Conservation (phyloP, 2,329 filamentous ascomycete genomes). For the Hypoxylon sp. region DNA sequence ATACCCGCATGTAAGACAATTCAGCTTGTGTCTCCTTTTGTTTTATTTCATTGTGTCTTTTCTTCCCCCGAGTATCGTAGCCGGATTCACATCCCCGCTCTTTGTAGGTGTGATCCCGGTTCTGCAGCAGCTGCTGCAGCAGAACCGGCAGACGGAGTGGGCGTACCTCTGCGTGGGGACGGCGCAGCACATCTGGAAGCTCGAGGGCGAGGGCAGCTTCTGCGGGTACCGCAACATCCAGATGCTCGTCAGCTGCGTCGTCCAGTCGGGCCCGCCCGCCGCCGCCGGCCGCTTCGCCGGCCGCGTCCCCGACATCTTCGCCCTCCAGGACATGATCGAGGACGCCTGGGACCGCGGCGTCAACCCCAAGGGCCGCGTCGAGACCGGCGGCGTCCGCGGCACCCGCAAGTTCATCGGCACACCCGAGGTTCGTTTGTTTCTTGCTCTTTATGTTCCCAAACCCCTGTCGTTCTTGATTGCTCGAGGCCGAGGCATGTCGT, state of each 20-base stretch:
- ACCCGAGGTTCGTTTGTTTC: conserved; percentile 68
- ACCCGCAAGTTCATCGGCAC: conserved; percentile 97
- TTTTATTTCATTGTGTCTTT: too few relatives aligned
- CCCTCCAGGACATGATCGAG: conserved; percentile 88
- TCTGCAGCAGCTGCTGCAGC: conserved; percentile 68
- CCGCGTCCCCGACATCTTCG: conserved; percentile 76
- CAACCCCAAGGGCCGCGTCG: conserved; percentile 74
- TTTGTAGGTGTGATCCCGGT: conserved; percentile 66
- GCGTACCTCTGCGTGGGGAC: conserved; percentile 82
- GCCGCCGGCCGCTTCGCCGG: conserved; percentile 68
- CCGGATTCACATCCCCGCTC: too few relatives aligned
- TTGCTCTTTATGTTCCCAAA: not conserved
- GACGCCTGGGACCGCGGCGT: conserved; percentile 86
- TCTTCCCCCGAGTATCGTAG: too few relatives aligned
- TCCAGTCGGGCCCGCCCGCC: conserved; percentile 60
- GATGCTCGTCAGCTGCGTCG: conserved; percentile 84
- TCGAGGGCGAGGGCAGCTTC: conserved; percentile 84
- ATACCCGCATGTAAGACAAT: too few relatives aligned
- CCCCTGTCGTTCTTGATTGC: not conserved
- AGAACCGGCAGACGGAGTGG: conserved; percentile 69
- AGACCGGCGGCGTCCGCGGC: conserved; percentile 87
- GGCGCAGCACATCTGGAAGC: conserved; percentile 82
- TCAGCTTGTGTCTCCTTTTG: too few relatives aligned
- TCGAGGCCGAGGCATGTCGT: not conserved
- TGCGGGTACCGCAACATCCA: conserved; percentile 97